Base-by-base conservation (phyloP, 1,284 basidiomycete species). In the Chalciporus piperatoides region DNA sequence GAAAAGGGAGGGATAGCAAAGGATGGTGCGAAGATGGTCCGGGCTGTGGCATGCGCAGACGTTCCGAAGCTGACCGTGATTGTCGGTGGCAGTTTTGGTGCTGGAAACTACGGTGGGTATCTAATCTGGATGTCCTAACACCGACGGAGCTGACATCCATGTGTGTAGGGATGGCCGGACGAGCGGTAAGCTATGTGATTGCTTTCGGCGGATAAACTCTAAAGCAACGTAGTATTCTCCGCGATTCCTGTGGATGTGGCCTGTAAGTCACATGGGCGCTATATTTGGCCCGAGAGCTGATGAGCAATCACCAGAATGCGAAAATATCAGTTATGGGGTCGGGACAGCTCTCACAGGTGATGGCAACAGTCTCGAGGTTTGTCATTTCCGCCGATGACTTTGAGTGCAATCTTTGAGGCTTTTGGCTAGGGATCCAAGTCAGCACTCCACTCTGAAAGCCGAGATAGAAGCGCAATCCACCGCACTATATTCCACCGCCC, bases 201-300 rank as follows among this genome's bases (percentile, higher is more conserved):
- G 44, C 40, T 46, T 48, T 46, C 36, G 47, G 19, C 47, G 30
- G 30, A 28, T 25, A 43, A 10, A 19, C 57, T 44, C 50, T 54
- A 12, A 51, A 51, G 39, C 19, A 30, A 46, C 42, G 30, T 58
- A 93, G 81, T 96, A 96, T 69, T 92, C 90, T 9, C 93, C 94
- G 3, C 79, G 93, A 53, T 97, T 97, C 78, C 71, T 97, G 47
- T 97, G 91, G 90, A 95, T 94, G 91, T 97, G 95, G 94, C 94
- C 94, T 52, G 87, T 90, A 68, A 60, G 85, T 73, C 42, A 25
- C 45, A 38, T 41, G 40, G 36, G 25, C 21, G n/a, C 33, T 52
- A 12, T 48, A 53, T 45, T 36, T 38, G 46, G 23, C 19, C 37
- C 10, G 12, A 42, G 56, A 49, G 45, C 51, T 58, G 48, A 58